These are phyloP conservation scores for Candida rishiriensis DNA, from an alignment of 805 yeast genomes.

Conservation along the genomic window DNA sequence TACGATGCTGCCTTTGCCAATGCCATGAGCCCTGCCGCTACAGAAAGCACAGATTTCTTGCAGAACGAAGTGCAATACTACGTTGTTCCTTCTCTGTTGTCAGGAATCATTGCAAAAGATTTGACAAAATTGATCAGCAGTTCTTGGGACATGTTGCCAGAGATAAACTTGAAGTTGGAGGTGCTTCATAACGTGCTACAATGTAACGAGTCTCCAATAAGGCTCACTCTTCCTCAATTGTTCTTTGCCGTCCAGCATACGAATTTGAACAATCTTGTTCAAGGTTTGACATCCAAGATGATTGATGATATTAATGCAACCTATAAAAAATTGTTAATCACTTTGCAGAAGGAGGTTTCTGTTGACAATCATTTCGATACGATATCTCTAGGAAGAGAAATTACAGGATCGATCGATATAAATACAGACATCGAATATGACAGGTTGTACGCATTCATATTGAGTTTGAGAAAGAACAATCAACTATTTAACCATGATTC, in stretches of 20 bases:
- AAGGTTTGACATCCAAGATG: conserved; percentile 18
- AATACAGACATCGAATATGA: conserved; percentile 20
- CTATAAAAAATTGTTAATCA: conserved; percentile 21
- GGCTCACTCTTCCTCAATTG: conserved; percentile 35
- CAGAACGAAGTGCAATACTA: conserved; percentile 22
- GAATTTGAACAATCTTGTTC: conserved; percentile 26
- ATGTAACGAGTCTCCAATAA: conserved; percentile 36
- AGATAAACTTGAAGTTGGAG: conserved; percentile 31
- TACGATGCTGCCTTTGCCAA: conserved; percentile 26
- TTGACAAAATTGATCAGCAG: conserved; percentile 22
- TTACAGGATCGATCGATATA: conserved; percentile 19
- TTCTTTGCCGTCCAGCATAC: conserved; percentile 31
- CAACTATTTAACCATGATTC: conserved; percentile 29
- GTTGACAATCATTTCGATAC: conserved; percentile 27
- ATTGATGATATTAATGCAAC: conserved; percentile 19
- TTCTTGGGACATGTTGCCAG: conserved; percentile 31
- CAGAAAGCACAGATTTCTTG: not conserved
- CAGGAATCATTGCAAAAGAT: conserved; percentile 26
- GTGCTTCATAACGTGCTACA: conserved; percentile 32
- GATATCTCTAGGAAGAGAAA: conserved; percentile 23
- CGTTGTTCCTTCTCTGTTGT: conserved; percentile 28
- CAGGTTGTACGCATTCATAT: conserved; percentile 39
- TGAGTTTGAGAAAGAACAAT: conserved; percentile 46
- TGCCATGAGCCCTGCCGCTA: not conserved
- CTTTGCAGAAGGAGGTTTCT: conserved; percentile 14